These are phyloP conservation scores for Suhomyces coccinellae DNA, from an alignment of 1,139 yeast genomes.

Conservation along the genomic window DNA sequence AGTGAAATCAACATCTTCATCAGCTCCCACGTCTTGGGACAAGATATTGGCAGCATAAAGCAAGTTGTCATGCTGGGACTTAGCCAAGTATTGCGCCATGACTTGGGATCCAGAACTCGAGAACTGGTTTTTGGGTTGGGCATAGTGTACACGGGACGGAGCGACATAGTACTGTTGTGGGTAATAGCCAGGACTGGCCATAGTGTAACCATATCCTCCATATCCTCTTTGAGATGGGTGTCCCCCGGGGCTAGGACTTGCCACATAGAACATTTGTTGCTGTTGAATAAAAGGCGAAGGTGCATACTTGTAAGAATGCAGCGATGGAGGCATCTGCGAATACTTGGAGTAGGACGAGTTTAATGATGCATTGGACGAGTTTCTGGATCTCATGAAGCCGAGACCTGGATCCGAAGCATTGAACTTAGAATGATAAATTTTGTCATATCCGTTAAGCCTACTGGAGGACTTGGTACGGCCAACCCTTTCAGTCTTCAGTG, in stretches of 20 bases:
- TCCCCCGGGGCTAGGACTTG: conserved; percentile 12
- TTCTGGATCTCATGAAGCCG: conserved; percentile 19
- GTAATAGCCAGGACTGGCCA: conserved; percentile 13
- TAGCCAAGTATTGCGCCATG: conserved; percentile 75
- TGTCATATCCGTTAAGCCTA: conserved; percentile 9
- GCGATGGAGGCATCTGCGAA: conserved; percentile 13
- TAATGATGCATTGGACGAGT: conserved; percentile 29
- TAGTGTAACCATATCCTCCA: conserved; percentile 10
- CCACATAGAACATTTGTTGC: conserved; percentile 15
- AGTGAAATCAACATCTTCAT: conserved; percentile 9
- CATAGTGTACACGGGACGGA: conserved; percentile 6
- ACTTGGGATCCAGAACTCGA: conserved; percentile 68
- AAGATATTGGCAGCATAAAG: conserved; percentile 57
- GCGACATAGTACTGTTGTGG: conserved; percentile 14
- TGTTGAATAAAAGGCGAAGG: conserved; percentile 24
- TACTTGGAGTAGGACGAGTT: conserved; percentile 21
- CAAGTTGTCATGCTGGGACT: conserved; percentile 61
- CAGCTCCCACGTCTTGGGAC: conserved; percentile 21
- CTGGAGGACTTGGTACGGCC: conserved; percentile 1
- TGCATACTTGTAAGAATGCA: conserved; percentile 13
- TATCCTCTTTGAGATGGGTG: conserved; percentile 5
- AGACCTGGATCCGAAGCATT: conserved; percentile 14
- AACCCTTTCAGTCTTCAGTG: conserved; percentile 12
- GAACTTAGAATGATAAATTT: conserved; percentile 11
- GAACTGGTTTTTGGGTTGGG: conserved; percentile 15